Evolutionary conservation across 768 basidiomycete genomes (phyloP).

Genomic region (Boletus vinaceobasis): DNA sequence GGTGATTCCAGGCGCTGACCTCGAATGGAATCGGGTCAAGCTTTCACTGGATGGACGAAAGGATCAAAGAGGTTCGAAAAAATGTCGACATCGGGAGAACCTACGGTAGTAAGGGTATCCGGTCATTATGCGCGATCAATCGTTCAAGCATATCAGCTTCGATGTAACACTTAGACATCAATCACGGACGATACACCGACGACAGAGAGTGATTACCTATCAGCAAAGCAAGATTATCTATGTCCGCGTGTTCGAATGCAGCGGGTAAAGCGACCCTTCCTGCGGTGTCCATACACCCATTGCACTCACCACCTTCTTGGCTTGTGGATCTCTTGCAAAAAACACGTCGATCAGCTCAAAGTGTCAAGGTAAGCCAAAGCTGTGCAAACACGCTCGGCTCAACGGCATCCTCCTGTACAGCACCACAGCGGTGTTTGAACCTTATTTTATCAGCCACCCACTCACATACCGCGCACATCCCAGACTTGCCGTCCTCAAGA

Average conservation of each 20-base stretch:
- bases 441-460: conserved; percentile 39
- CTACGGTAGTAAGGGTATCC: conserved; percentile 84
- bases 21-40: conserved; percentile 94
- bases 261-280: conserved; percentile 77
- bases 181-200: conserved; percentile 18
- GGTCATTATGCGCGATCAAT: conserved; percentile 93
- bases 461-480: conserved; percentile 1
- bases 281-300: conserved; percentile 78
- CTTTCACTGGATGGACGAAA: conserved; percentile 55
- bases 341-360: not conserved
- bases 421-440: conserved; percentile 51
- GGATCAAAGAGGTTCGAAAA: conserved; percentile 20
- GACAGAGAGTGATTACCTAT: conserved; percentile 59
- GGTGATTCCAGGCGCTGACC: conserved; percentile 82
- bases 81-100: conserved; percentile 26
- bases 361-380: conserved; percentile 30
- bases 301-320: conserved; percentile 44
- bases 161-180: conserved; percentile 20
- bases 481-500: conserved; percentile 21
- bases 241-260: conserved; percentile 78
- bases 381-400: conserved; percentile 33
- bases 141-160: conserved; percentile 95
- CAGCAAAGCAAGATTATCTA: conserved; percentile 82
- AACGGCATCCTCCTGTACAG: conserved; percentile 50
- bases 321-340: conserved; percentile 17